phyloP scores from a whole-genome alignment of 441 rosid genomes.

The Erodium moschatum region DNA sequence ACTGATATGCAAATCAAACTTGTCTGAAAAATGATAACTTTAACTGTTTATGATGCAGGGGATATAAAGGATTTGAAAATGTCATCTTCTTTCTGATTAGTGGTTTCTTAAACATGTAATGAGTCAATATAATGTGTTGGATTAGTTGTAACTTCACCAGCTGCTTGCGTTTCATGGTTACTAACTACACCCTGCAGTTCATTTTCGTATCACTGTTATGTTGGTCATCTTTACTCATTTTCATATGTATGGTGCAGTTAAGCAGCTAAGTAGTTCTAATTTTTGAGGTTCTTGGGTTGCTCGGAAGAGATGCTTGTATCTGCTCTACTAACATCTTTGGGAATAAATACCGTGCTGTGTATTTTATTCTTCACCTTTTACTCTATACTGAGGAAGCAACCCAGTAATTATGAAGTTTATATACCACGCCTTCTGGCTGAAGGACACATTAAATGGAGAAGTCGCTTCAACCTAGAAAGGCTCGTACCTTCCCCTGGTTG shows the following conservation, averaged over 20 bases:
- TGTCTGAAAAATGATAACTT: not conserved
- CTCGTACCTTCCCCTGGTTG: conserved; percentile 75
- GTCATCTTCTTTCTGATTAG: not conserved
- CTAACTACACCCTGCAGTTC: not conserved
- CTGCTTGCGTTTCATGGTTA: too few species aligned
- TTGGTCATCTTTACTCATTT: not conserved
- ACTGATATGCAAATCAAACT: not conserved
- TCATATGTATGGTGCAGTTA: conserved; percentile 22
- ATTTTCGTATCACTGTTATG: not conserved
- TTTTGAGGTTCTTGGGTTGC: conserved; percentile 19
- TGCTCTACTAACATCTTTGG: conserved; percentile 86
- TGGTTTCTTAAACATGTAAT: not conserved
- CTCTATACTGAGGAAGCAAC: conserved; percentile 77
- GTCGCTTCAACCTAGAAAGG: conserved; percentile 58
- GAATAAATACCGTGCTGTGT: conserved; percentile 74
- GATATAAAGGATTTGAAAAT: not conserved
- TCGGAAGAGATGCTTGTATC: conserved; percentile 60
- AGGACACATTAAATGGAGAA: conserved; percentile 46
- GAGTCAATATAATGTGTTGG: not conserved
- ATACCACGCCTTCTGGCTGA: conserved; percentile 64
- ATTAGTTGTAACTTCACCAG: not conserved
- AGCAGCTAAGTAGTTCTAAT: conserved; percentile 7
- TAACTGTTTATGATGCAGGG: not conserved
- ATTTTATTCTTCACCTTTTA: conserved; percentile 55
- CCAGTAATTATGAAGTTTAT: conserved; percentile 55